Evolutionary conservation across 2,329 filamentous ascomycete species (phyloP).

Genomic region (Periconia sp.): DNA sequence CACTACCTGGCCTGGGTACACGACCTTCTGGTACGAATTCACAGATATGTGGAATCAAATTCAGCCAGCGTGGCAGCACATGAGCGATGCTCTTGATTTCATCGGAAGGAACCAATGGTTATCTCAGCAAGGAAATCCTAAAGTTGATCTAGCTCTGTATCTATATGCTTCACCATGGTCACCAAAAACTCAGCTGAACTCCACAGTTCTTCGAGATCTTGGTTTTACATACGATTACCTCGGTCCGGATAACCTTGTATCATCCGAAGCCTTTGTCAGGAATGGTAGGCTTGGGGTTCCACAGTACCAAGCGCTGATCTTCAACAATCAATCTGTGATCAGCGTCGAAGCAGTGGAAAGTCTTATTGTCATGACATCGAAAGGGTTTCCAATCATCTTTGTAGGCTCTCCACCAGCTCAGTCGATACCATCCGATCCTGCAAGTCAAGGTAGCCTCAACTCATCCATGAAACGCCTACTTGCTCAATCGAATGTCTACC

Average conservation of each 20-base stretch:
- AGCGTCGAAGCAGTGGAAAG: conserved; percentile 42
- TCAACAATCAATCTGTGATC: conserved; percentile 45
- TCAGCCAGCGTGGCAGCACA: conserved; percentile 52
- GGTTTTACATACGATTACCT: conserved; percentile 55
- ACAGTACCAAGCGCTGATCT: conserved; percentile 52
- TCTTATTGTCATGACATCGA: conserved; percentile 43
- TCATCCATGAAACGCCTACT: conserved; percentile 29
- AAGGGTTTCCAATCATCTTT: conserved; percentile 53
- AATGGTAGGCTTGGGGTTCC: conserved; percentile 49
- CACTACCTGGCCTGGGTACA: conserved; percentile 59
- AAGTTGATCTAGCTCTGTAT: conserved; percentile 53
- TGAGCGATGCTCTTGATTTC: conserved; percentile 46
- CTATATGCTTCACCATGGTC: conserved; percentile 21
- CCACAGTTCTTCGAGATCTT: conserved; percentile 14
- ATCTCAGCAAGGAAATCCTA: conserved; percentile 48
- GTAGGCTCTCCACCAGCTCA: conserved; percentile 17
- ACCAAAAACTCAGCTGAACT: conserved; percentile 11
- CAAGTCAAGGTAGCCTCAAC: conserved; percentile 14
- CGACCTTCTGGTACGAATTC: conserved; percentile 52
- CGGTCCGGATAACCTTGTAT: conserved; percentile 52
- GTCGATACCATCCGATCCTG: conserved; percentile 30
- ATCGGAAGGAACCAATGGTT: conserved; percentile 48
- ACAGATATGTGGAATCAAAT: conserved; percentile 48
- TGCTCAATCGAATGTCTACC: conserved; percentile 43
- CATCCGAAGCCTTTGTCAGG: conserved; percentile 46